A percentile compares a stretch with the other conserved stretches of the same genome.
These are phyloP conservation scores for Neurospora sublineolata DNA, from an alignment of 495 filamentous ascomycete genomes.

Conservation along the genomic window DNA sequence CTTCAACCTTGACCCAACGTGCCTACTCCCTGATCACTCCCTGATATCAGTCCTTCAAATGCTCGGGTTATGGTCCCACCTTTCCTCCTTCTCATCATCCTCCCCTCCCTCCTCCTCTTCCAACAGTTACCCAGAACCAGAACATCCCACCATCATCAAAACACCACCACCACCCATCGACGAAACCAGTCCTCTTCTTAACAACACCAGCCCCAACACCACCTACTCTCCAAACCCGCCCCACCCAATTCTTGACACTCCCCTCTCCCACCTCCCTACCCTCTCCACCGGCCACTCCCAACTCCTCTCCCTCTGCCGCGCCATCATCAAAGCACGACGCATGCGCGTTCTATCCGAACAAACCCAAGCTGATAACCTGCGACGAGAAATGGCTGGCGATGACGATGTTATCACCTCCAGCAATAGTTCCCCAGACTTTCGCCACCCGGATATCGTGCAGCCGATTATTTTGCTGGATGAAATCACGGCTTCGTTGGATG, in stretches of 20 bases:
- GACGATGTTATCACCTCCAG: not conserved
- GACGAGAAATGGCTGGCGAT: too few species aligned
- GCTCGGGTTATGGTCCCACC: conserved; percentile 9
- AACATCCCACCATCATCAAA: too few species aligned
- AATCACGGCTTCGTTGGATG: conserved; percentile 71
- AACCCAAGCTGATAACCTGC: too few species aligned
- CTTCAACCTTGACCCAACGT: conserved; percentile 15
- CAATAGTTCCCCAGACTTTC: not conserved
- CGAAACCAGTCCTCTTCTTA: not conserved
- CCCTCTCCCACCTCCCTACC: conserved; percentile 10
- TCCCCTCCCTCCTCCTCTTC: not conserved
- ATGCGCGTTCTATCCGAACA: not conserved
- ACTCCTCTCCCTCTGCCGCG: conserved; percentile 16
- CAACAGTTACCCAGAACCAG: not conserved
- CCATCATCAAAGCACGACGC: conserved; percentile 8
- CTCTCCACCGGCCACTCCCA: conserved; percentile 23
- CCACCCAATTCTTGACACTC: conserved; percentile 8
- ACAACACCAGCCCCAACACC: not conserved
- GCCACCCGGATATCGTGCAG: not conserved
- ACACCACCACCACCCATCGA: not conserved
- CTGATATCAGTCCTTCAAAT: conserved; percentile 6
- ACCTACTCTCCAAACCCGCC: not conserved
- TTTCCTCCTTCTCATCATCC: not conserved
- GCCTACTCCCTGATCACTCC: not conserved
- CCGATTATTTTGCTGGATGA: conserved; percentile 72